phyloP scores from a whole-genome alignment of 2,329 filamentous ascomycete genomes.

The Hymenoscyphus fructigenus region DNA sequence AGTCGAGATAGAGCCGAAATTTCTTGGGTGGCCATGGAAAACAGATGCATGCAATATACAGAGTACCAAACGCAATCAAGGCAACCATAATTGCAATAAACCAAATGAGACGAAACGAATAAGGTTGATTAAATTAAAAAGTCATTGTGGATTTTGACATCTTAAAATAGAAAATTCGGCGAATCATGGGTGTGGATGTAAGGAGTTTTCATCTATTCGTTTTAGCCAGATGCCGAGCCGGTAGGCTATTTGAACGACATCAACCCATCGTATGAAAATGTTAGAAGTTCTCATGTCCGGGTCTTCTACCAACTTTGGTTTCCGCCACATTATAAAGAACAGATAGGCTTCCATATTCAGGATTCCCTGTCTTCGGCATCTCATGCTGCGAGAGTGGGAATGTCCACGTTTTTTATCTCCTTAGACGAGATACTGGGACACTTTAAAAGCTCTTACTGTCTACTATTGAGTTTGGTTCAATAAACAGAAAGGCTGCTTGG shows the following conservation, averaged over 20 bases:
- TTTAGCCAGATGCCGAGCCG: constrained; percentile 28
- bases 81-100: constrained; percentile 21
- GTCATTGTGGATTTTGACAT: constrained; percentile 11
- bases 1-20: constrained; percentile 9
- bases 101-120: constrained; percentile 19
- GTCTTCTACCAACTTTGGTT: constrained; percentile 5
- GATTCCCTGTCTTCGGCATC: constrained; percentile 38
- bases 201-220: constrained; percentile 20
- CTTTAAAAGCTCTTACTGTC: not conserved
- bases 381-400: constrained; percentile 10
- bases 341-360: constrained; percentile 36
- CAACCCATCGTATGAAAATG: constrained; percentile 14
- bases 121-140: constrained; percentile 17
- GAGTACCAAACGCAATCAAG: constrained; percentile 16
- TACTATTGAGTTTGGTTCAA: too few species aligned
- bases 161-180: constrained; percentile 25
- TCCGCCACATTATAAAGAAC: constrained; percentile 31
- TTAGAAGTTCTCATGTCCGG: not conserved
- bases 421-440: not conserved
- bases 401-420: not conserved
- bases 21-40: constrained; percentile 8
- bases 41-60: constrained; percentile 12
- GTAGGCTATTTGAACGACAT: constrained; percentile 22
- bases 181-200: constrained; percentile 13
- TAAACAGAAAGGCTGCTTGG: too few species aligned